Base-by-base conservation (phyloP, 352 stramenopile genomes). In the Chrysophaeum taylorii region DNA sequence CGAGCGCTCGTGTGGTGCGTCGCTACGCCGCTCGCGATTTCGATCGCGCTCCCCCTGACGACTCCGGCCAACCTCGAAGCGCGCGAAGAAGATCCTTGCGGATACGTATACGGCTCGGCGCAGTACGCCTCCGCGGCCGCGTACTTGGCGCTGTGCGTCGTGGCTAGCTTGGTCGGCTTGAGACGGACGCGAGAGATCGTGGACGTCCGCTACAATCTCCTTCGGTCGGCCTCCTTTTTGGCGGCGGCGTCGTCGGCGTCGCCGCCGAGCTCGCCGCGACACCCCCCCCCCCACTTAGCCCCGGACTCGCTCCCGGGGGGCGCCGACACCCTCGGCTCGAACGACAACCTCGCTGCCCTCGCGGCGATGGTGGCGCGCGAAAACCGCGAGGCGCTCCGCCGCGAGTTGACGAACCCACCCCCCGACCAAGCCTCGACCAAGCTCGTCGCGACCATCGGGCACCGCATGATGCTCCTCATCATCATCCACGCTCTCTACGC, bases 391-490 rank as follows among this genome's bases (percentile, higher is more conserved):
- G 15, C 15, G n/a, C 5, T 5, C 25, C 50, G 50, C 45, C 12
- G 31, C 18, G 7, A 54, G 45, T 4, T 29, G 45, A 7, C 45
- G 12, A 7, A 9, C 7, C 27, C 12, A 16, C 27, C 9, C n/a
- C 9, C 7, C 52, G 52, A 33, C 5, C 52, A 16, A 25, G 33
- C 52, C 12, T n/a, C n/a, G n/a, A n/a, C n/a, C n/a, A n/a, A n/a
- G 14, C 57, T 66, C 57, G 31, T n/a, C 12, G n/a, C 57, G 31
- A 36, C 15, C 9, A 43, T 66, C 31, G 57, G 57, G 12, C 31
- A 42, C 33, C 57, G 57, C 14, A 9, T 66, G 57, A 31, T 66
- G 9, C 36, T 66, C 12, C 27, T 66, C 57, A 31, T 66, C 33
- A 27, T 66, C 33, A 2, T 45, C 12, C 57, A 66, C 57, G 14